Evolutionary conservation across 352 stramenopile species (phyloP), one percentile per base, ranked within the genome.

Genomic region (Globisporangium uncinulatum): DNA sequence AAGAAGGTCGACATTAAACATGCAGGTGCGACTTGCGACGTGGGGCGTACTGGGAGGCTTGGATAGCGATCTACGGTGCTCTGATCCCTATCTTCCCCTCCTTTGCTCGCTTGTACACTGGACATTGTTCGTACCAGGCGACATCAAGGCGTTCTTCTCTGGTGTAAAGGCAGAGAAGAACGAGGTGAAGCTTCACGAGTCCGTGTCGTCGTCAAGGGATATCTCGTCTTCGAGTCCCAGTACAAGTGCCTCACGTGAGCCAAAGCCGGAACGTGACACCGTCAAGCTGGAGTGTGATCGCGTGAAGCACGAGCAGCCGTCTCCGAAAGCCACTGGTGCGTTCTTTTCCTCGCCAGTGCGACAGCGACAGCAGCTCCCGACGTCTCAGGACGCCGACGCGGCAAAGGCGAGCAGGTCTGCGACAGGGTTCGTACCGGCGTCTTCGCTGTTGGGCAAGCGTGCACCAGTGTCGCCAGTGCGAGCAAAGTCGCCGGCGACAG

Each of bases 1-100:
- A 85, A 86, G 54, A 84, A 89, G 57, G 60, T 94, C 13, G 67
- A 93, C 54, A 86, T 90, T 60, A 87, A 88, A 32, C 77, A 82
- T 50, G 75, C 76, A 67, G 79, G 83, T 91, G 58, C 20, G 31
- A 39, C 7, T 39, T 46, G n/a, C 1, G 6, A 11, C 5, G 19
- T 46, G 41, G 15, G 13, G 15, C 15, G 41, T 45, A n/a, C 7
- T 20, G 6, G 45, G 15, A 37, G 20, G 8, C 11, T 15, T 44
- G 20, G 3, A 6, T 51, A 1, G 3, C 24, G 24, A 15, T 24
- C 20, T 13, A 11, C 13, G 34, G 11, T 36, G 4, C 14, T 37
- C 11, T 36, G 34, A 17, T 39, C 24, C 24, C 24, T n/a, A n/a
- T 29, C 24, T 29, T 29, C 24, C 24, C 24, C 24, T 39, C 34